A percentile compares a stretch with the other conserved stretches of the same genome.
Evolutionary conservation across 2,329 filamentous ascomycete genomes (phyloP).

Genomic region (Clonostachys sp.): DNA sequence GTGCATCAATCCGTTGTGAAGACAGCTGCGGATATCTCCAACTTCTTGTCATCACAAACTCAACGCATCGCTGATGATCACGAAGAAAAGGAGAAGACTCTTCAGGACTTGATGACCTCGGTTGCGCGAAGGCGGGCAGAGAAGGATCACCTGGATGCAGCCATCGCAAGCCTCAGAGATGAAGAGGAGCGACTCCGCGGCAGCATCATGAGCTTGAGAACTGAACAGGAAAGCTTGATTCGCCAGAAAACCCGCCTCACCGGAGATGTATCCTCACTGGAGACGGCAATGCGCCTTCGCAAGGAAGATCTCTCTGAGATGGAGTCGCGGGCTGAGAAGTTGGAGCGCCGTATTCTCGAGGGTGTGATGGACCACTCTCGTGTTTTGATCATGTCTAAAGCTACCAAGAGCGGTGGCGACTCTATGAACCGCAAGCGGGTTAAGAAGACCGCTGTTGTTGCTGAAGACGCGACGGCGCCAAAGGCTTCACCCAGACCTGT

Average conservation of each 20-base stretch:
- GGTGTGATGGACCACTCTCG: slow-evolving; percentile 96
- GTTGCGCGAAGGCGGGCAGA: slow-evolving; percentile 71
- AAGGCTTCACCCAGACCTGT: slow-evolving; percentile 24
- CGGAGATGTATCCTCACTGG: slow-evolving; percentile 84
- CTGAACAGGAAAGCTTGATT: slow-evolving; percentile 70
- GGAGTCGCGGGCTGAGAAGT: slow-evolving; percentile 80
- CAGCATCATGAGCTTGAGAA: slow-evolving; percentile 52
- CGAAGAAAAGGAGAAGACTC: slow-evolving; percentile 72
- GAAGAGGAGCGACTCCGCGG: slow-evolving; percentile 50
- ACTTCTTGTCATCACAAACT: slow-evolving; percentile 75
- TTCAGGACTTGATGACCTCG: slow-evolving; percentile 75
- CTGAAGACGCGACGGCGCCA: slow-evolving; percentile 11
- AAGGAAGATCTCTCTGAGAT: slow-evolving; percentile 88
- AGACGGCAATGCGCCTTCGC: slow-evolving; percentile 83
- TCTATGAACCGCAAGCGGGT: slow-evolving; percentile 56
- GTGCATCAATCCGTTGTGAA: slow-evolving; percentile 84
- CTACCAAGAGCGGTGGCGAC: slow-evolving; percentile 43
- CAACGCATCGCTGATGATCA: slow-evolving; percentile 72
- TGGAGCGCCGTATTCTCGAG: slow-evolving; percentile 90
- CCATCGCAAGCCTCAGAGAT: slow-evolving; percentile 42
- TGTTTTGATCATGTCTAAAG: slow-evolving; percentile 75
- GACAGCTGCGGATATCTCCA: slow-evolving; percentile 78
- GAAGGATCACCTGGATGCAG: slow-evolving; percentile 56
- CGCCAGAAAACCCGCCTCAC: slow-evolving; percentile 75
- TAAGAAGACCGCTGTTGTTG: slow-evolving; percentile 25